Conservation (phyloP, 2,329 filamentous ascomycete genomes). For the Zymoseptoria crescenta region DNA sequence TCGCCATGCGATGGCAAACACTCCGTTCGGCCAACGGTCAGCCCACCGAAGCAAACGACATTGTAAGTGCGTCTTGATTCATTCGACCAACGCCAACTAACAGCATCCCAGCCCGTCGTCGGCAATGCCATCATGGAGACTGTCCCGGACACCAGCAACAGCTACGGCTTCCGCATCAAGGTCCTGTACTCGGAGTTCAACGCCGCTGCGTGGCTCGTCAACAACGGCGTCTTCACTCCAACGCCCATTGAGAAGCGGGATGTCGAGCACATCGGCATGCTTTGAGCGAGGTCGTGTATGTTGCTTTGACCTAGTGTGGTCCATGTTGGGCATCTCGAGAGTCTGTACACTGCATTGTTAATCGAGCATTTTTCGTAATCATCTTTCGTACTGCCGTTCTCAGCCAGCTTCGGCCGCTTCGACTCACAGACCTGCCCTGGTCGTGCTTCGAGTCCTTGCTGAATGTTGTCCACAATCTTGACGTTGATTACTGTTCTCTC, state of each 20-base stretch:
- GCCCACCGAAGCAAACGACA: constrained; percentile 20
- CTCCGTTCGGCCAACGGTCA: constrained; percentile 20
- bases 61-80: constrained; percentile 15
- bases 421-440: too few species aligned
- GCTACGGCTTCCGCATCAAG: constrained; percentile 23
- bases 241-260: constrained; percentile 11
- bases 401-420: too few species aligned
- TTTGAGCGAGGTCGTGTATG: not conserved
- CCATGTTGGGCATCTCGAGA: not conserved
- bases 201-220: constrained; percentile 26
- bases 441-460: too few species aligned
- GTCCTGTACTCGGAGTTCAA: constrained; percentile 26
- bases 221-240: constrained; percentile 22
- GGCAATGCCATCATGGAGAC: constrained; percentile 21
- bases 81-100: not conserved
- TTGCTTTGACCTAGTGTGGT: not conserved
- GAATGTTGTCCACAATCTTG: too few species aligned
- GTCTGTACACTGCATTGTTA: not conserved
- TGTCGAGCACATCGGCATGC: not conserved
- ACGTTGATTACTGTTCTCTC: too few species aligned
- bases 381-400: too few species aligned
- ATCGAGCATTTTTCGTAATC: too few species aligned
- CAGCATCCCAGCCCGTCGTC: constrained; percentile 17
- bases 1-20: constrained; percentile 23
- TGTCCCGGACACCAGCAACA: constrained; percentile 18